Base-by-base conservation (phyloP, 257 asterid genomes). In the Forsythia viridissima region DNA sequence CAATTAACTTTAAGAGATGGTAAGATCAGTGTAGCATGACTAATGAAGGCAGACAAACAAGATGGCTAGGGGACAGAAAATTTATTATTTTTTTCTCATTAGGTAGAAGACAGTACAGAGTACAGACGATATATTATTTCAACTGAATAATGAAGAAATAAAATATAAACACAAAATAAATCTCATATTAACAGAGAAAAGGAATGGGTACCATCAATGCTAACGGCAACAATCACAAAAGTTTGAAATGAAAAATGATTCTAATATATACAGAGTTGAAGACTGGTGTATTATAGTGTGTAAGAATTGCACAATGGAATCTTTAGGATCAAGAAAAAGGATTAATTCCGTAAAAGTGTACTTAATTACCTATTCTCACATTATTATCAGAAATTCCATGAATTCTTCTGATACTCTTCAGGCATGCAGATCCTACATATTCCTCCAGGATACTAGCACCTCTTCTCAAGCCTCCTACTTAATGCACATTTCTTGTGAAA, bases 251-350 rank as follows among this genome's bases (percentile, higher is more conserved):
- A 57, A 7, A 6, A 30, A 6, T 52, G 65, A 15, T 6, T 61
- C 20, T 39, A 42, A 70, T 15, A 59, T 24, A 59, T 42, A 13
- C 20, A 68, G 13, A 43, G 21, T 24, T 20, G 63, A 13, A 15
- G 75, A 61, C 36, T 72, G 41, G 43, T 74, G 75, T 24, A 37
- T 66, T n/a, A 55, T 61, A n/a, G 51, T 41, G 79, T 51, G 38
- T n/a, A 51, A 39, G 67, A 38, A 71, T 63, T 44, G 74, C 37
- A 13, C 43, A 70, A 68, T 37, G 13, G 72, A 69, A 57, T 78
- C 70, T 70, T 10, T 73, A 24, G 15, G 73, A 57, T 44, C 46
- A 71, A 66, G 63, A 67, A 42, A 15, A 63, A 36, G 52, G 37
- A 51, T 39, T 30, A 67, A 12, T 12, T 67, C 21, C 39, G 69